phyloP scores from a whole-genome alignment of 2,329 filamentous ascomycete genomes.

The Neophaeococcomyces aloes region DNA sequence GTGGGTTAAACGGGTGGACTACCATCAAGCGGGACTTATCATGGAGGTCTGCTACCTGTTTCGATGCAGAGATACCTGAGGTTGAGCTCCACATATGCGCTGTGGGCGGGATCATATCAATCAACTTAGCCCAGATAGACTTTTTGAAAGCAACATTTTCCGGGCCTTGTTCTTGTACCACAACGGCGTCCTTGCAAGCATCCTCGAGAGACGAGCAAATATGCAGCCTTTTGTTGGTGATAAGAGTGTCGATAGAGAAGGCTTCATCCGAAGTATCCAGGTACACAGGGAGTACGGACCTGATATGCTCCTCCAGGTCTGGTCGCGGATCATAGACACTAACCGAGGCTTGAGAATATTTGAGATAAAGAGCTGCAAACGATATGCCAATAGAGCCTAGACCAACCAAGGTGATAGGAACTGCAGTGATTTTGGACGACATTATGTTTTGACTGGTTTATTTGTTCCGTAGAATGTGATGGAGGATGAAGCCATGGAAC shows the following conservation, averaged over 20 bases:
- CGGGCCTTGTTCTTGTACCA: conserved; percentile 51
- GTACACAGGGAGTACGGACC: conserved; percentile 34
- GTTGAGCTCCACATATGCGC: conserved; percentile 50
- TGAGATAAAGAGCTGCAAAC: conserved; percentile 45
- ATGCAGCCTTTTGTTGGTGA: conserved; percentile 25
- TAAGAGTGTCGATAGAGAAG: conserved; percentile 20
- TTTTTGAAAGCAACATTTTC: conserved; percentile 45
- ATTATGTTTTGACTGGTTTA: too few relatives aligned
- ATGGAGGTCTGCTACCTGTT: conserved; percentile 35
- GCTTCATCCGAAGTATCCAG: conserved; percentile 20
- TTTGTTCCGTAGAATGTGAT: too few relatives aligned
- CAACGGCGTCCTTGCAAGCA: conserved; percentile 38
- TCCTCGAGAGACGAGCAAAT: conserved; percentile 27
- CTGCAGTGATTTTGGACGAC: conserved; percentile 3
- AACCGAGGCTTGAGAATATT: conserved; percentile 31
- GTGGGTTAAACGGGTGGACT: conserved; percentile 53
- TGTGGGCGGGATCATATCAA: conserved; percentile 32
- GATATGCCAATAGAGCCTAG: conserved; percentile 44
- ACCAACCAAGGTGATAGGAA: conserved; percentile 28
- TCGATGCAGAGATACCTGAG: conserved; percentile 46
- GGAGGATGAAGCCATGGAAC: too few relatives aligned
- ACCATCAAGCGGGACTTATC: conserved; percentile 40
- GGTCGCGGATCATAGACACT: conserved; percentile 43
- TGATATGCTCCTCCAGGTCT: conserved; percentile 37
- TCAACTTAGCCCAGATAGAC: conserved; percentile 42